Evolutionary conservation across 768 basidiomycete genomes (phyloP).

Genomic region (Chalciporus piperatus): DNA sequence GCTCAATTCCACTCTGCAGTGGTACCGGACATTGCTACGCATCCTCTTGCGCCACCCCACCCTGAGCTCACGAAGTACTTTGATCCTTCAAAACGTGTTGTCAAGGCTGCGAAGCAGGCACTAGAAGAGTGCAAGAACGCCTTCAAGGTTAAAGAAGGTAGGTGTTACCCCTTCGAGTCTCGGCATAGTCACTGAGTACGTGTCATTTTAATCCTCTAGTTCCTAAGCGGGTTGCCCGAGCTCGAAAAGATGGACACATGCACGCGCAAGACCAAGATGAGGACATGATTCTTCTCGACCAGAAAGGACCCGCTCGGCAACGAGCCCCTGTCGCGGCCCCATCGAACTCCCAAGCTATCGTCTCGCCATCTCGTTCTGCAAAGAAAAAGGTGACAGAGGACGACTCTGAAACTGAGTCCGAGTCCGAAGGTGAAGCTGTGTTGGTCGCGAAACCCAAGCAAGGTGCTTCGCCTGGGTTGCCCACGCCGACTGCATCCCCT

Average conservation of each 20-base stretch:
- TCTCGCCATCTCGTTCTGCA: constrained; percentile 1
- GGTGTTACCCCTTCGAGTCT: constrained; percentile 10
- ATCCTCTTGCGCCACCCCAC: constrained; percentile 85
- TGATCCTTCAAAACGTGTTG: constrained; percentile 65
- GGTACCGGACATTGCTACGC: constrained; percentile 63
- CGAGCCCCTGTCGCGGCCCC: constrained; percentile 13
- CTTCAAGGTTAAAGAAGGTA: constrained; percentile 81
- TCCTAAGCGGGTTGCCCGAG: constrained; percentile 56
- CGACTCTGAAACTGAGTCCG: constrained; percentile 58
- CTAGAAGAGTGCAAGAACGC: constrained; percentile 58
- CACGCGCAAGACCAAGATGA: constrained; percentile 60
- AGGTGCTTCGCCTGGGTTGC: constrained; percentile 30
- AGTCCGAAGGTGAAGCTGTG: constrained; percentile 36
- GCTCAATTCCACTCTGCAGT: constrained; percentile 88
- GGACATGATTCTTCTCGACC: constrained; percentile 57
- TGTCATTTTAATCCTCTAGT: constrained; percentile 36
- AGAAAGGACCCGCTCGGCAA: constrained; percentile 21
- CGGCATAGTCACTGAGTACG: neutral
- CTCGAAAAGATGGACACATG: constrained; percentile 61
- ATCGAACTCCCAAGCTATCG: constrained; percentile 3
- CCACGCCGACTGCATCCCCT: constrained; percentile 54
- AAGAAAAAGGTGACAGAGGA: constrained; percentile 20
- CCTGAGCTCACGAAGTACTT: constrained; percentile 83
- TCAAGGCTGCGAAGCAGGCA: constrained; percentile 56
- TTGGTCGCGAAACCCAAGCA: constrained; percentile 13